A percentile compares a stretch with the other conserved stretches of the same genome.
phyloP scores from a whole-genome alignment of 78 protist genomes.

The Pelomyxa schiedti region DNA sequence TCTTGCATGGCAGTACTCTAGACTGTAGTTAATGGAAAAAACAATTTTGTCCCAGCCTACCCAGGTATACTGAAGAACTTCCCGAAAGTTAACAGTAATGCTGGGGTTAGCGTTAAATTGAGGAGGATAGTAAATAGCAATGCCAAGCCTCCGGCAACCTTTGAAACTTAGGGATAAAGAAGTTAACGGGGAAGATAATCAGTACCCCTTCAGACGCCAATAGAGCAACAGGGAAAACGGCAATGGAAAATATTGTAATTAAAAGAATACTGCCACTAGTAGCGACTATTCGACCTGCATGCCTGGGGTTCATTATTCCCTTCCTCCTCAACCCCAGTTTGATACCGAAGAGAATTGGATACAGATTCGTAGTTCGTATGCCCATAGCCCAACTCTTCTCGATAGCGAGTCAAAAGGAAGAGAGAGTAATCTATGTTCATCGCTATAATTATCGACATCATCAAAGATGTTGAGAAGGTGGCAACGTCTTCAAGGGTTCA shows the following conservation, averaged over 20 bases:
- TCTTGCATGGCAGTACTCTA: no score
- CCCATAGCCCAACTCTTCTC: conserved; percentile 24
- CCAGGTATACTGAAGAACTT: no score
- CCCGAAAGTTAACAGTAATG: conserved; percentile 26
- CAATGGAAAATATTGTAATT: conserved; percentile 21
- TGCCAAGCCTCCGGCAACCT: conserved; percentile 28
- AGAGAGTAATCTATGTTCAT: conserved; percentile 59
- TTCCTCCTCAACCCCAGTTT: no score
- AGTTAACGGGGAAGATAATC: conserved; percentile 17
- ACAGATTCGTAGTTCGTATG: neutral
- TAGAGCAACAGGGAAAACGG: conserved; percentile 37
- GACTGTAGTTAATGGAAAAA: no score
- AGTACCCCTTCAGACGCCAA: conserved; percentile 20
- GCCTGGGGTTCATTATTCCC: no score
- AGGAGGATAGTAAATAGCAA: conserved; percentile 14
- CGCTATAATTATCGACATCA: conserved; percentile 38
- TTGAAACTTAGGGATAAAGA: conserved; percentile 23
- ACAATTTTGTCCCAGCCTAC: no score
- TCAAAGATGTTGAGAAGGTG: conserved; percentile 22
- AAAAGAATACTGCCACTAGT: neutral
- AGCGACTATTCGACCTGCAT: no score
- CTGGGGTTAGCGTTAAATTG: conserved; percentile 30
- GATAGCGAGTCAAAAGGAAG: conserved; percentile 52
- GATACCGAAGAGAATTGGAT: no score
- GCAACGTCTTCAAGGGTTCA: no score